Evolutionary conservation across 2,329 filamentous ascomycete species (phyloP).

Genomic region (Neofusicoccum umdonicola): DNA sequence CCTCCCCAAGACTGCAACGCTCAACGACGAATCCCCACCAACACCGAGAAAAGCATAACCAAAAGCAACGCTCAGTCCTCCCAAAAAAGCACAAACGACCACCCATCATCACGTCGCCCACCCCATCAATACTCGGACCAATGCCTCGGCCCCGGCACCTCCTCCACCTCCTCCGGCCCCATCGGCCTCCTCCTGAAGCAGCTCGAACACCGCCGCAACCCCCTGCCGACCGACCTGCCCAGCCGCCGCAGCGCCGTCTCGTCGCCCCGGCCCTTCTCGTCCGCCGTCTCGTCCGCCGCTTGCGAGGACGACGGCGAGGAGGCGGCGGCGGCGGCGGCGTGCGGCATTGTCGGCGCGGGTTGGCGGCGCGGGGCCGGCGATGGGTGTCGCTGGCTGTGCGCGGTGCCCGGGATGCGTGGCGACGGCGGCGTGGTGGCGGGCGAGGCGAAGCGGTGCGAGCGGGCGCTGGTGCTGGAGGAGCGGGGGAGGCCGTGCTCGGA

Average conservation of each 20-base stretch:
- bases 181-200: not conserved
- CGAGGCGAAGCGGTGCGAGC: not conserved
- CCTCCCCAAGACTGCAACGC: no score
- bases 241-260: not conserved
- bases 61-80: no score
- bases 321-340: not conserved
- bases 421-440: not conserved
- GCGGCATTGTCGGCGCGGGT: not conserved
- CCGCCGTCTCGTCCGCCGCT: no score
- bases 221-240: not conserved
- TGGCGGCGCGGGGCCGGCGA: no score
- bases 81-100: conserved; percentile 20
- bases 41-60: no score
- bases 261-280: not conserved
- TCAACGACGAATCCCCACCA: no score
- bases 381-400: no score
- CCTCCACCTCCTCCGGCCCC: conserved; percentile 25
- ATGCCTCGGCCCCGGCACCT: conserved; percentile 28
- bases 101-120: conserved; percentile 26
- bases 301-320: no score
- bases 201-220: not conserved
- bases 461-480: not conserved
- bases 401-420: not conserved
- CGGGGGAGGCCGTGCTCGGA: conserved; percentile 4
- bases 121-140: conserved; percentile 28